These are phyloP conservation scores for Cercospora sp. DNA, from an alignment of 2,329 filamentous ascomycete genomes.

Conservation along the genomic window DNA sequence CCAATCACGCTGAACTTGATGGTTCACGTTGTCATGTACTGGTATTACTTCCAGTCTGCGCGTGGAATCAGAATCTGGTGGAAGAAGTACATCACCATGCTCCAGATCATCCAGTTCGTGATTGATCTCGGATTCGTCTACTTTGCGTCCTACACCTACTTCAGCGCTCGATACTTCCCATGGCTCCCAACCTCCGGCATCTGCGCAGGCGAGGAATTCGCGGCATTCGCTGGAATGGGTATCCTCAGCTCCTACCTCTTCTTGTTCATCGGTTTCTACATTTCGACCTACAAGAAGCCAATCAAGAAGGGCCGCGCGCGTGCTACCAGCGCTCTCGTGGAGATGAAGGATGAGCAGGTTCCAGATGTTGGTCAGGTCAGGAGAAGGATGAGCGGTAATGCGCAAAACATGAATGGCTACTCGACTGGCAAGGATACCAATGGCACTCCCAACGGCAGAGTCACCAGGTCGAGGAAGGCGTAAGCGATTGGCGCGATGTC, in stretches of 20 bases:
- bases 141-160: conserved; percentile 99
- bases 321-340: conserved; percentile 81
- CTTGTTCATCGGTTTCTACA: conserved; percentile 98
- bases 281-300: conserved; percentile 91
- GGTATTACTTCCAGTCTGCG: conserved; percentile 99
- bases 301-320: conserved; percentile 71
- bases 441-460: conserved; percentile 58
- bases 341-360: conserved; percentile 74
- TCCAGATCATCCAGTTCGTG: conserved; percentile 96
- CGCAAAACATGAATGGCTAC: conserved; percentile 33
- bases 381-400: conserved; percentile 52
- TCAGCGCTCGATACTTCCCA: conserved; percentile 84
- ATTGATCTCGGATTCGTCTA: conserved; percentile 98
- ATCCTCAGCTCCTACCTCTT: conserved; percentile 94
- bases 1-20: conserved; percentile 88
- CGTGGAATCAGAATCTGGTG: conserved; percentile 96
- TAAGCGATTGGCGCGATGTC: conserved; percentile 40
- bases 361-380: conserved; percentile 55
- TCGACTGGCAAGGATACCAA: conserved; percentile 43
- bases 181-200: conserved; percentile 80
- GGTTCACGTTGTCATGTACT: conserved; percentile 99
- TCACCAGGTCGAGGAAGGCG: conserved; percentile 70
- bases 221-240: conserved; percentile 85
- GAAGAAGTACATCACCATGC: conserved; percentile 99
- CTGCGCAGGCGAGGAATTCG: conserved; percentile 96